Evolutionary conservation across 352 stramenopile species (phyloP), one percentile per base, ranked within the genome.

Genomic region (Aphanomyces euteiches): DNA sequence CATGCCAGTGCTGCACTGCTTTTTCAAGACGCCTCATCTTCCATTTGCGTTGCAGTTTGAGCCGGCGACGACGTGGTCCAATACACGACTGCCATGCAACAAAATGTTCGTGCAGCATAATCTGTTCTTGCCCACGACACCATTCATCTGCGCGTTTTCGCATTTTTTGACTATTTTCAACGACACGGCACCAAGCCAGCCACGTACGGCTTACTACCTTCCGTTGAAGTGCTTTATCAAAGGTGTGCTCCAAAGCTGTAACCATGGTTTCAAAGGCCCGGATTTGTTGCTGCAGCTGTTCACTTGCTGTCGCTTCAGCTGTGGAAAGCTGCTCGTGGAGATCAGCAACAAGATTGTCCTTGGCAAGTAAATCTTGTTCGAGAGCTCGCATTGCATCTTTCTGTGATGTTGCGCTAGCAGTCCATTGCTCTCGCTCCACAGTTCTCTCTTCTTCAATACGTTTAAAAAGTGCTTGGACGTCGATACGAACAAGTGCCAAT

Each of bases 21-120:
- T 15, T 7, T 8, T 19, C 8, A 6, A 69, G 41, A 5, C 45
- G 37, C 17, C 63, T 41, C 28, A 10, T 5, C 34, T 59, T 4
- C 38, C 56, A 69, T 39, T 69, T 69, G 36, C 19, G 36, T 34
- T 38, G 28, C 19, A 67, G 59, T 12, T 37, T 19, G 13, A 21
- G 59, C 6, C 47, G 41, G 41, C 59, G 59, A 40, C 59, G 59
- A 60, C 13, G 28, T 58, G 47, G 17, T 7, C 21, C 47, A 2
- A 67, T 15, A 3, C 19, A 41, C 1, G 15, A 15, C 38, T 67
- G 57, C 59, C 59, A 67, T 3, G n/a, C n/a, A 15, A 40, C 19
- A 67, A 67, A 59, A 7, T 17, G 7, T 12, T n/a, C 10, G 13
- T 60, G 37, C 47, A 56, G 12, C 37, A 21, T 39, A 7, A 37